Conservation (phyloP, 495 filamentous ascomycete genomes). For the Echria macrotheca region DNA sequence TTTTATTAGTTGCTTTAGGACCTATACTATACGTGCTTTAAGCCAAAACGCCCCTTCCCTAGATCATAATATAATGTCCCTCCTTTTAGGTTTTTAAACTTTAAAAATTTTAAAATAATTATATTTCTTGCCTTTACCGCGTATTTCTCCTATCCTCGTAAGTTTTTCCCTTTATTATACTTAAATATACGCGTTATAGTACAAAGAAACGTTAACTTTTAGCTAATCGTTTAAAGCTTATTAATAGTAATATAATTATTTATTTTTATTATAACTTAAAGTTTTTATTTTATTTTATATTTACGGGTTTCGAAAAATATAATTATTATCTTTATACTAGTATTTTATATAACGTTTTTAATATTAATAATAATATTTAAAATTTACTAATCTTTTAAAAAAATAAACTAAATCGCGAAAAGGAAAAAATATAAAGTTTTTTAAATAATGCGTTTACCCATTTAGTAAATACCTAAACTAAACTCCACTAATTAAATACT, state of each 20-base stretch:
- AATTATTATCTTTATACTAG: neutral
- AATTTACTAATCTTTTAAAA: neutral
- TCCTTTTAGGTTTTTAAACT: neutral
- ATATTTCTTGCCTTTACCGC: neutral
- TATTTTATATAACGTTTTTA: neutral
- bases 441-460: neutral
- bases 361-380: neutral
- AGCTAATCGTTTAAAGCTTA: too few relatives aligned
- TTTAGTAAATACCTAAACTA: too few relatives aligned
- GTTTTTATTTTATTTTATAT: neutral
- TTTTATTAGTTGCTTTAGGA: too few relatives aligned
- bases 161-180: too few relatives aligned
- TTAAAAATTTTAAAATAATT: neutral
- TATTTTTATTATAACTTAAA: neutral
- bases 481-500: neutral
- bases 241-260: neutral
- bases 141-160: neutral
- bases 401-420: neutral
- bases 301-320: neutral
- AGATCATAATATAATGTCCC: neutral
- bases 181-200: too few relatives aligned
- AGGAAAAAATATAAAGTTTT: neutral
- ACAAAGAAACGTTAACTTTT: too few relatives aligned
- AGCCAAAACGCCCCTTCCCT: too few relatives aligned
- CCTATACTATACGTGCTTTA: too few relatives aligned